These are phyloP conservation scores for Eimeria falciformis DNA, from an alignment of 169 alveolate genomes.

Conservation along the genomic window DNA sequence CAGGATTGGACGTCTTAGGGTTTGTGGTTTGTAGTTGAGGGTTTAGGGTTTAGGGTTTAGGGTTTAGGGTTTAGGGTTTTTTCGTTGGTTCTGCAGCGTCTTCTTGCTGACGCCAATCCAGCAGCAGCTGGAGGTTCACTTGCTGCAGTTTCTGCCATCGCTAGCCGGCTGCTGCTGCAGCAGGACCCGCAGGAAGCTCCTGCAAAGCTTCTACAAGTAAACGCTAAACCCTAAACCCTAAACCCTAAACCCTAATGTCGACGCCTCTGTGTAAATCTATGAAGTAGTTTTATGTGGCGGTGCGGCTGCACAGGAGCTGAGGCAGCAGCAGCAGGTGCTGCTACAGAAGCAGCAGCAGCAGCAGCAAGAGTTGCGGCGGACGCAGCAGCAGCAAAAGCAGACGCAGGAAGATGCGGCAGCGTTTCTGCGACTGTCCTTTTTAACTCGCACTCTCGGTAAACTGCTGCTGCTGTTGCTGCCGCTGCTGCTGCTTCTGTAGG, in stretches of 20 bases:
- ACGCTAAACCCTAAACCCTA: not conserved
- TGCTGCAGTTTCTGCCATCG: not conserved
- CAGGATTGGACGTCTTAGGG: not conserved
- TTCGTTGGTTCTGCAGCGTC: slow-evolving; percentile 7
- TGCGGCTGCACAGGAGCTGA: not conserved
- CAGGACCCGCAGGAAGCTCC: not conserved
- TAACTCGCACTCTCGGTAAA: not conserved
- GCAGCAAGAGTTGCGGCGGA: not conserved
- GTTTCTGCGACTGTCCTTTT: not conserved
- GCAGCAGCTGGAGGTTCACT: not conserved
- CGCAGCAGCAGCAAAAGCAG: not conserved
- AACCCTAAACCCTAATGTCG: slow-evolving; percentile 3
- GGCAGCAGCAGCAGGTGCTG: not conserved
- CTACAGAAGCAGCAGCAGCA: not conserved
- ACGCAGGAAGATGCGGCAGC: not conserved
- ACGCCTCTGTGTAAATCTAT: not conserved
- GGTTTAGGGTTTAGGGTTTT: not conserved
- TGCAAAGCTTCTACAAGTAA: not conserved
- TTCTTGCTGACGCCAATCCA: not conserved
- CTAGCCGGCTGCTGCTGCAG: not conserved
- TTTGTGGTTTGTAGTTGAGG: not conserved
- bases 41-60: not conserved
- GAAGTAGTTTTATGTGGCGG: not conserved
- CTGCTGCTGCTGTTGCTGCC: slow-evolving; percentile 13
- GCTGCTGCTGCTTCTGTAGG: not conserved